Evolutionary conservation across 2,329 filamentous ascomycete species (phyloP).

Genomic region (Neonectria faginata): DNA sequence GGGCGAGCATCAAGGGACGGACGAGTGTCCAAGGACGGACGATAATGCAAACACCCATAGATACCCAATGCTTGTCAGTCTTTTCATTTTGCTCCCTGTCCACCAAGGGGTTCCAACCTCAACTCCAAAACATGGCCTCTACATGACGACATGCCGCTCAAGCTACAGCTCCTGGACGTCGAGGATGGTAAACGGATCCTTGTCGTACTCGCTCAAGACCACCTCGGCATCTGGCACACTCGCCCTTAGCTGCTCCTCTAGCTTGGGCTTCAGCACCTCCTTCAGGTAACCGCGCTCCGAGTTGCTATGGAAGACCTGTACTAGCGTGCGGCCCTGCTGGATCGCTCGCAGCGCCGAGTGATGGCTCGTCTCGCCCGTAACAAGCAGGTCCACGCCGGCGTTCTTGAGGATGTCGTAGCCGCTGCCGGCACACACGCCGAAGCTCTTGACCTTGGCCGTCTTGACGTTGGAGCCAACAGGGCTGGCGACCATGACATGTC

Average conservation of each 20-base stretch:
- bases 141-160: slow-evolving; percentile 9
- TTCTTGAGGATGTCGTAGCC: slow-evolving; percentile 81
- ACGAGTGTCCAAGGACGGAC: slow-evolving; percentile 32
- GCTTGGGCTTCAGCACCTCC: slow-evolving; percentile 74
- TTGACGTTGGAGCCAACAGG: slow-evolving; percentile 61
- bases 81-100: neutral
- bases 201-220: slow-evolving; percentile 80
- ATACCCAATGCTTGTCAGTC: slow-evolving; percentile 38
- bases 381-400: slow-evolving; percentile 79
- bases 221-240: slow-evolving; percentile 69
- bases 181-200: slow-evolving; percentile 88
- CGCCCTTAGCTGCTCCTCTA: slow-evolving; percentile 69
- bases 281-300: slow-evolving; percentile 87
- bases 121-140: slow-evolving; percentile 18
- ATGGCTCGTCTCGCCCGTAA: slow-evolving; percentile 94
- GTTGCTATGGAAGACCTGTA: slow-evolving; percentile 93
- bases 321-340: slow-evolving; percentile 83
- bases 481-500: slow-evolving; percentile 62
- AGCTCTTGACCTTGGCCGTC: slow-evolving; percentile 66
- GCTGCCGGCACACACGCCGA: slow-evolving; percentile 91
- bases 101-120: slow-evolving; percentile 7
- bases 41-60: slow-evolving; percentile 26
- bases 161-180: slow-evolving; percentile 57
- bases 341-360: slow-evolving; percentile 90
- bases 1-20: slow-evolving; percentile 34